Percentiles rank a stretch among this genome's conserved stretches.
Evolutionary conservation across 352 stramenopile species (phyloP).

Genomic region (Phytophthora meadii): DNA sequence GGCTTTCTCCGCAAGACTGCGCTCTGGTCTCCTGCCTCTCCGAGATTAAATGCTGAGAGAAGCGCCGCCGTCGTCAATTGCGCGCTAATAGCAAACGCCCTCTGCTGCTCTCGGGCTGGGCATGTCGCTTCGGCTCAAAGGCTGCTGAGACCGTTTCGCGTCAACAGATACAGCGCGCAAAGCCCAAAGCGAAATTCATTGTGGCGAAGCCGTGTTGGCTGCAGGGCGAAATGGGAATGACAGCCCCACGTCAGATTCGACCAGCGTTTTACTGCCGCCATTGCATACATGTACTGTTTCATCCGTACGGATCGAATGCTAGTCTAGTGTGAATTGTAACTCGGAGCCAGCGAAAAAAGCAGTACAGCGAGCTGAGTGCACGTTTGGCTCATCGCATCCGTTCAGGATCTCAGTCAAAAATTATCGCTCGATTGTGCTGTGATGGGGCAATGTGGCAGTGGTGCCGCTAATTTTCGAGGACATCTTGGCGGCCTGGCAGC

Average conservation of each 20-base stretch:
- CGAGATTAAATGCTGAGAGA: slow-evolving; percentile 24
- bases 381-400: too few species aligned
- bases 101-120: slow-evolving; percentile 25
- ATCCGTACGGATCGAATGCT: neutral
- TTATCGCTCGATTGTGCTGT: slow-evolving; percentile 1
- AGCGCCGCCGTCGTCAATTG: slow-evolving; percentile 26
- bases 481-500: slow-evolving; percentile 32
- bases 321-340: neutral
- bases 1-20: slow-evolving; percentile 24
- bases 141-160: slow-evolving; percentile 4
- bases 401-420: neutral
- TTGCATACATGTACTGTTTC: neutral
- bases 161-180: slow-evolving; percentile 19
- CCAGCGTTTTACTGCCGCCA: neutral
- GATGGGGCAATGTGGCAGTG: slow-evolving; percentile 2
- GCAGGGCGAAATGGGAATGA: neutral
- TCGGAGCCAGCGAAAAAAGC: neutral
- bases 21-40: slow-evolving; percentile 24
- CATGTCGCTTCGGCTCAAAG: slow-evolving; percentile 3
- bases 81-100: slow-evolving; percentile 11
- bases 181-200: neutral
- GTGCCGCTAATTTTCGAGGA: slow-evolving; percentile 17
- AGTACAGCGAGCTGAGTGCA: too few species aligned
- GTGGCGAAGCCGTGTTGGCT: neutral
- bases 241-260: slow-evolving; percentile 4